A percentile compares a stretch with the other conserved stretches of the same genome.
Conservation (phyloP, 495 filamentous ascomycete genomes). For the Tuber borchii region DNA sequence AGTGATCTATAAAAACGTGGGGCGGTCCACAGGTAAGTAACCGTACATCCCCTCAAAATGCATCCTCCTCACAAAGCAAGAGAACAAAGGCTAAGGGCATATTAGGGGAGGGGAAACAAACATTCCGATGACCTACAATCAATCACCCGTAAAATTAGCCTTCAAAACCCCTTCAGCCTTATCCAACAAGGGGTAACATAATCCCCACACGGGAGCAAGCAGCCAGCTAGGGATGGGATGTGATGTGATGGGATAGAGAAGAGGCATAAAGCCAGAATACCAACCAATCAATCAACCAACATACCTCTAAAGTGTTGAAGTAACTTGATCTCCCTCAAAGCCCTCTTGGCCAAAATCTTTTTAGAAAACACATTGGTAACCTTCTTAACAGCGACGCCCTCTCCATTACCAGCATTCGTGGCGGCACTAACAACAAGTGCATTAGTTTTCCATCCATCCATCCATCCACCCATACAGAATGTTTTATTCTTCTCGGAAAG, state of each 20-base stretch:
- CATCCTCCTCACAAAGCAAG: neutral
- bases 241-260: neutral
- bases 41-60: slow-evolving; percentile 9
- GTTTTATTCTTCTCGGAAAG: neutral
- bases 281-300: neutral
- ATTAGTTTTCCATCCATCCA: slow-evolving; percentile 6
- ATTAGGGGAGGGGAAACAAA: slow-evolving; percentile 43
- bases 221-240: neutral
- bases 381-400: slow-evolving; percentile 99
- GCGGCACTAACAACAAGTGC: slow-evolving; percentile 61
- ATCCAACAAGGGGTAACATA: neutral
- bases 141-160: slow-evolving; percentile 11
- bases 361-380: slow-evolving; percentile 99
- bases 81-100: neutral
- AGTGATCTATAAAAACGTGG: slow-evolving; percentile 63
- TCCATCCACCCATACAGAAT: neutral
- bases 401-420: slow-evolving; percentile 79
- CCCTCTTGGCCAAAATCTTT: slow-evolving; percentile 97
- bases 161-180: neutral
- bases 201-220: neutral
- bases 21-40: slow-evolving; percentile 38
- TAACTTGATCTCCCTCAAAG: slow-evolving; percentile 95
- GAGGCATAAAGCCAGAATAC: neutral
- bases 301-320: slow-evolving; percentile 89
- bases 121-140: slow-evolving; percentile 55